Conservation (phyloP, 352 stramenopile species). For the Globisporangium recalcitrans region DNA sequence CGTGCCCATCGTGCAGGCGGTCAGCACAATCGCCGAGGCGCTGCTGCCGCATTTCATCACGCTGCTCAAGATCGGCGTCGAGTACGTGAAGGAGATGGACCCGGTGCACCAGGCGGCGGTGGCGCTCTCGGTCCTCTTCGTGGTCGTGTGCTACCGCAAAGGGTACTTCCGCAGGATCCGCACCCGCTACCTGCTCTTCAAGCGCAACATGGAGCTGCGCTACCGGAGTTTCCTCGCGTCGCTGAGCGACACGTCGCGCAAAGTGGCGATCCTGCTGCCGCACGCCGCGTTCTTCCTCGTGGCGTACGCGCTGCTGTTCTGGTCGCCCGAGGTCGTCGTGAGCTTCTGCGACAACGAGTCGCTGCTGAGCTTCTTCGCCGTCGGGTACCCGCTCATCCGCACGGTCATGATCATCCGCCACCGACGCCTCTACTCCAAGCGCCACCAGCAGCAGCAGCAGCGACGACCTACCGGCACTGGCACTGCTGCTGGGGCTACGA, state of each 20-base stretch:
- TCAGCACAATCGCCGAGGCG: slow-evolving; percentile 39
- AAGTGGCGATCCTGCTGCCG: slow-evolving; percentile 55
- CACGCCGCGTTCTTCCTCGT: slow-evolving; percentile 58
- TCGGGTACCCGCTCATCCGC: slow-evolving; percentile 62
- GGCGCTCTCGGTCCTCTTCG: slow-evolving; percentile 23
- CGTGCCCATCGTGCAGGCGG: slow-evolving; percentile 40
- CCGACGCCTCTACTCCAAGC: slow-evolving; percentile 38
- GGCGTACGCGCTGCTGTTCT: slow-evolving; percentile 57
- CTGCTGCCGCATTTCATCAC: slow-evolving; percentile 65
- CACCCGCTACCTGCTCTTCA: slow-evolving; percentile 45
- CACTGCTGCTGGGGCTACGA: slow-evolving; percentile 5
- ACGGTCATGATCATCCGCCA: slow-evolving; percentile 61
- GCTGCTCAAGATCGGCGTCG: slow-evolving; percentile 25
- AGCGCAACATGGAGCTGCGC: slow-evolving; percentile 41
- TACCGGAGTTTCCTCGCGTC: slow-evolving; percentile 70
- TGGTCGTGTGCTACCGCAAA: slow-evolving; percentile 47
- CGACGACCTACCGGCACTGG: not conserved
- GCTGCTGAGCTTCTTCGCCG: slow-evolving; percentile 50
- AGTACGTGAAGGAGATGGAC: slow-evolving; percentile 54
- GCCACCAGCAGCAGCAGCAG: not conserved
- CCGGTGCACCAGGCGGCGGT: slow-evolving; percentile 49
- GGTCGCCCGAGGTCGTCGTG: slow-evolving; percentile 36
- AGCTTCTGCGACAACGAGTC: slow-evolving; percentile 54
- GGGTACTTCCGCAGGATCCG: slow-evolving; percentile 62
- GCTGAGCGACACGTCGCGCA: slow-evolving; percentile 62